Evolutionary conservation across 2,329 filamentous ascomycete genomes (phyloP), one percentile per base, ranked within the genome.

Genomic region (Elsinoe perseae): DNA sequence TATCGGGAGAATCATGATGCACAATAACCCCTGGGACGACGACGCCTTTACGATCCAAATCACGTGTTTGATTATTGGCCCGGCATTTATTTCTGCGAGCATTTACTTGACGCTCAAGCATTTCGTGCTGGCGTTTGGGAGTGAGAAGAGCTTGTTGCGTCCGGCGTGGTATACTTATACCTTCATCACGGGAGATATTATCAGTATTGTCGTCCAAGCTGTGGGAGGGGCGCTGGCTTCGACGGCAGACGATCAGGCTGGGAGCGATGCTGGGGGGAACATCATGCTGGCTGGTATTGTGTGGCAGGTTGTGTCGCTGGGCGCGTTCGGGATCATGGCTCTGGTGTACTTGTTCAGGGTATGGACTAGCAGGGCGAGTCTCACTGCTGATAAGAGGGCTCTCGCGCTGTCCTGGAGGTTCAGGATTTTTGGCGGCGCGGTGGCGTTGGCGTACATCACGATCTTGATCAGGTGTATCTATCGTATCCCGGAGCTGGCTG

Each of bases 251-350:
- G 68, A 68, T 1, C 69, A 74, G 14, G 64, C 67, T 1, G 64
- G 75, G 16, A 68, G 72, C 8, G 67, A 77, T 38, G 64, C 72
- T 1, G 80, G 79, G 4, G 74, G 77, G 50, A 66, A 80, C 59
- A 73, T 83, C 57, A 82, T 83, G 69, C 76, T 82, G 53, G 74
- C 79, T 0, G 80, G 80, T 63, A 75, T 83, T 42, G 72, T 75
- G 2, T 75, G 78, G 60, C 80, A 83, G 65, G 79, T 83, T 20
- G 72, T 73, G 4, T 76, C 78, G 0, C 67, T 80, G 36, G 65
- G 75, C 8, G 70, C 76, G 60, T 81, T 80, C 61, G 70, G 73
- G 4, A 60, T 63, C 38, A 64, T 75, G 30, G 69, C 70, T 3
- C 59, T 56, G 34, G 71, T 75, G 43, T 76, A 72, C 56, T 62